Evolutionary conservation across 139 green algal species (phyloP), one percentile per base, ranked within the genome.

Genomic region (Chlamydomonas eustigma): DNA sequence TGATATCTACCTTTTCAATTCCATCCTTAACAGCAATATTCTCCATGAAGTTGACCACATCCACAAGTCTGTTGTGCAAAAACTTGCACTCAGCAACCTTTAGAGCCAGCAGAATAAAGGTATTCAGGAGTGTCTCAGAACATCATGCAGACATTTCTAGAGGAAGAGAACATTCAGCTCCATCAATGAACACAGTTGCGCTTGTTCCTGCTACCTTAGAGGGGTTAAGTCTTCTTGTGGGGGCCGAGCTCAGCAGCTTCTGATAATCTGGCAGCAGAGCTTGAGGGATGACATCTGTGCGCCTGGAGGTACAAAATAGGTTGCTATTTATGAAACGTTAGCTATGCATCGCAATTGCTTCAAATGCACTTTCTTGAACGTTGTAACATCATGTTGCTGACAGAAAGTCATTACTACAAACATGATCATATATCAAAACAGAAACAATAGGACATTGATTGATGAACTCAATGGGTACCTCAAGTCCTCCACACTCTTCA

Each of bases 41-140:
- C 71, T 98, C 93, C 86, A 99, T 87, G 81, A 98, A 98, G 1
- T 78, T 80, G 30, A 97, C 89, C 6, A 91, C 90, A 39, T 98
- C 92, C 58, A 97, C 90, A 50, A 98, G 83, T 73, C 92, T 85
- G 84, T 95, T 98, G 76, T 91, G 86, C 36, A 99, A 88, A 73
- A 96, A 96, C n/a, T 75, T 80, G 71, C 78, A 88, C 73, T 93
- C 88, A 4, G 87, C 84, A 34, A 97, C 82, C 83, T 88, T 22
- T 18, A 6, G 44, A 18, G 44, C 18, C 12, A 18, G 44, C 12
- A 18, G 44, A 58, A 28, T 28, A 58, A 58, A 18, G 44, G 44
- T 58, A n/a, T n/a, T n/a, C n/a, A n/a, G n/a, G n/a, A n/a, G n/a
- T n/a, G n/a, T n/a, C n/a, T n/a, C n/a, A n/a, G n/a, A n/a, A n/a